Percentiles rank a stretch among this genome's conserved stretches.
Evolutionary conservation across 2,329 filamentous ascomycete genomes (phyloP).

Genomic region (Alternaria ethzedia): DNA sequence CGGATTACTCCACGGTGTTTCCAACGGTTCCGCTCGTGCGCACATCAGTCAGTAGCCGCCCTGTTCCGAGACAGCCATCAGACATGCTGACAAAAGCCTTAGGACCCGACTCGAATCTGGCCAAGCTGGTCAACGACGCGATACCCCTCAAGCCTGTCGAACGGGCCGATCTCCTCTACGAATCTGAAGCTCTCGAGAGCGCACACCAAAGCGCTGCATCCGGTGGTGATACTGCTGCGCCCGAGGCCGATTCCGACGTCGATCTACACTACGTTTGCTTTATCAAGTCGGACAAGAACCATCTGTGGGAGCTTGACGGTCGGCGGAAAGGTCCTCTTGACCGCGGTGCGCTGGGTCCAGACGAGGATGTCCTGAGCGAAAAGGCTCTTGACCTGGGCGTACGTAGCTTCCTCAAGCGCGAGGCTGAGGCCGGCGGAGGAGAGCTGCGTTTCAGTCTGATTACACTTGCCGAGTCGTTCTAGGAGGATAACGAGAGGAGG

Average conservation of each 20-base stretch:
- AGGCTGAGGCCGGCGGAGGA: slow-evolving; percentile 61
- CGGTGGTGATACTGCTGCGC: slow-evolving; percentile 78
- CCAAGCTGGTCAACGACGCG: slow-evolving; percentile 71
- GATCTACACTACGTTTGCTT: slow-evolving; percentile 97
- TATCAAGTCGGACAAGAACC: slow-evolving; percentile 73
- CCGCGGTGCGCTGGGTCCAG: slow-evolving; percentile 54
- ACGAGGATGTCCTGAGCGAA: slow-evolving; percentile 65
- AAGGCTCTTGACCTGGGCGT: slow-evolving; percentile 76
- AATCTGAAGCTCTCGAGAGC: slow-evolving; percentile 73
- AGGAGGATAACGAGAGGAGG: slow-evolving; percentile 9
- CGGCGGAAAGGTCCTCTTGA: slow-evolving; percentile 74
- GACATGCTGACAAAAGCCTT: slow-evolving; percentile 18
- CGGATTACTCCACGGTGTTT: slow-evolving; percentile 82
- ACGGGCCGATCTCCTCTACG: slow-evolving; percentile 77
- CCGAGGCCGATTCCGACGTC: slow-evolving; percentile 78
- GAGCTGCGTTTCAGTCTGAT: slow-evolving; percentile 70
- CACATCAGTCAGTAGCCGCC: slow-evolving; percentile 36
- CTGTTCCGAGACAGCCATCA: neutral
- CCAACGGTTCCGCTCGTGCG: slow-evolving; percentile 73
- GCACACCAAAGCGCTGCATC: slow-evolving; percentile 81
- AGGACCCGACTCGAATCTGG: slow-evolving; percentile 63
- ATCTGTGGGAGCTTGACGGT: slow-evolving; percentile 83
- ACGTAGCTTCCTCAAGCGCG: slow-evolving; percentile 64
- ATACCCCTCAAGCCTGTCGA: slow-evolving; percentile 69
- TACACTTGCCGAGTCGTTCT: slow-evolving; percentile 63